phyloP scores from a whole-genome alignment of 2,329 filamentous ascomycete species.

The Trichoderma sp. region DNA sequence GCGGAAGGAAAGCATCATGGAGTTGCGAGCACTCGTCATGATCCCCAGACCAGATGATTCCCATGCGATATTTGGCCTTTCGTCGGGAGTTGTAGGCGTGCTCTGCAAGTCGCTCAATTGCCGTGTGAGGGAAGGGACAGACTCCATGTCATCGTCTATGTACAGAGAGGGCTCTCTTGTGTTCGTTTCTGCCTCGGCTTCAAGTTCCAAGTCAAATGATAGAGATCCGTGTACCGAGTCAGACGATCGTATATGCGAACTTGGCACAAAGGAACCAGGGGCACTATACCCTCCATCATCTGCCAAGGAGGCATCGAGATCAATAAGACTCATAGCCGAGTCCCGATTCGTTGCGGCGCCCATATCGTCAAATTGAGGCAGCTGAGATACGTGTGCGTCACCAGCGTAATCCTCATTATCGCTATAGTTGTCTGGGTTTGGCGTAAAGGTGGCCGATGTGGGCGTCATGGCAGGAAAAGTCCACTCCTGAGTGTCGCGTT shows the following conservation, averaged over 20 bases:
- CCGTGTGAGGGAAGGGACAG: constrained; percentile 8
- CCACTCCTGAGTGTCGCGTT: constrained; percentile 17
- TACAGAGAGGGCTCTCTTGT: constrained; percentile 19
- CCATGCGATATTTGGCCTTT: constrained; percentile 17
- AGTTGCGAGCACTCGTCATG: constrained; percentile 5
- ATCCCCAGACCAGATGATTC: constrained; percentile 17
- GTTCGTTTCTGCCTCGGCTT: constrained; percentile 18
- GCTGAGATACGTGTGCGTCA: not conserved
- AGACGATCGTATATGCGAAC: constrained; percentile 31
- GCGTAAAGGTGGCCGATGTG: constrained; percentile 27
- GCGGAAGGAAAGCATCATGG: constrained; percentile 13
- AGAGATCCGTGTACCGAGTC: constrained; percentile 23
- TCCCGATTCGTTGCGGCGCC: constrained; percentile 37
- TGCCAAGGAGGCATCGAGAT: constrained; percentile 17
- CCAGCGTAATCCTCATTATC: not conserved
- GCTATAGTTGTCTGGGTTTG: constrained; percentile 3
- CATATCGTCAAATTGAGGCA: constrained; percentile 3
- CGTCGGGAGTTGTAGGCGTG: constrained; percentile 20
- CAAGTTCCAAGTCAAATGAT: constrained; percentile 24
- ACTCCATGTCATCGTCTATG: constrained; percentile 21
- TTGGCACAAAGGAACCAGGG: constrained; percentile 32
- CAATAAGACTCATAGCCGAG: constrained; percentile 23
- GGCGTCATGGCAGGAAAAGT: constrained; percentile 38
- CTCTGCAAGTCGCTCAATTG: constrained; percentile 17
- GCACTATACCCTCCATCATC: constrained; percentile 29